A percentile compares a stretch with the other conserved stretches of the same genome.
Conservation (phyloP, 129 eudicot species). For the Solidago caesia region DNA sequence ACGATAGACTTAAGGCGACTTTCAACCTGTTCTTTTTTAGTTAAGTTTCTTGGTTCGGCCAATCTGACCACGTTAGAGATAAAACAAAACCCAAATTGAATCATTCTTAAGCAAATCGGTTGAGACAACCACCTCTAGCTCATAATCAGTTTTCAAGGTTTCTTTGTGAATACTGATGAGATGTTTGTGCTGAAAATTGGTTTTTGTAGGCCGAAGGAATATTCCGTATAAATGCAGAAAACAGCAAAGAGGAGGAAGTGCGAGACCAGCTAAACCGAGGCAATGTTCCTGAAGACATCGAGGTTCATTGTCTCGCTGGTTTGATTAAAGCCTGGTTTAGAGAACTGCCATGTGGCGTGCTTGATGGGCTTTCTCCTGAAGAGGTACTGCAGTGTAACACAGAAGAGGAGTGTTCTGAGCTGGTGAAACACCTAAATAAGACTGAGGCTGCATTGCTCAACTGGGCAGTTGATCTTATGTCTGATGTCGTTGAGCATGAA, state of each 20-base stretch:
- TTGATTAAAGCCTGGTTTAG: constrained; percentile 89
- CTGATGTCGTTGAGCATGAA: constrained; percentile 83
- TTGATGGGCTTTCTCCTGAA: constrained; percentile 88
- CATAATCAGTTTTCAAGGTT: neutral
- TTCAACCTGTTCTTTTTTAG: neutral
- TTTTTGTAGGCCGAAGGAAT: constrained; percentile 72
- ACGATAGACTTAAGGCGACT: too few relatives aligned
- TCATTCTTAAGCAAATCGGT: neutral
- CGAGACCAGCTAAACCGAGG: constrained; percentile 81
- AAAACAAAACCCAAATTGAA: neutral
- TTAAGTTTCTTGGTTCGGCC: neutral
- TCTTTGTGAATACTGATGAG: neutral
- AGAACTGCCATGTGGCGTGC: constrained; percentile 80
- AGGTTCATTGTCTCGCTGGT: constrained; percentile 83
- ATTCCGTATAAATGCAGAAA: constrained; percentile 84
- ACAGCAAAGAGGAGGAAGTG: constrained; percentile 75
- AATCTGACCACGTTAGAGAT: neutral
- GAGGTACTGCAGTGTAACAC: constrained; percentile 67
- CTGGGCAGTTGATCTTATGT: constrained; percentile 91
- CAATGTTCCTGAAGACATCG: constrained; percentile 76
- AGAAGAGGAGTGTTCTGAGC: constrained; percentile 58
- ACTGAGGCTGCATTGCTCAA: constrained; percentile 72
- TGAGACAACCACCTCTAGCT: neutral
- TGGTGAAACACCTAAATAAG: constrained; percentile 65
- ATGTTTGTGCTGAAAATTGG: neutral